Percentiles rank a stretch among this genome's conserved stretches.
phyloP scores from a whole-genome alignment of 1,139 yeast species.

The Pichia sp. region DNA sequence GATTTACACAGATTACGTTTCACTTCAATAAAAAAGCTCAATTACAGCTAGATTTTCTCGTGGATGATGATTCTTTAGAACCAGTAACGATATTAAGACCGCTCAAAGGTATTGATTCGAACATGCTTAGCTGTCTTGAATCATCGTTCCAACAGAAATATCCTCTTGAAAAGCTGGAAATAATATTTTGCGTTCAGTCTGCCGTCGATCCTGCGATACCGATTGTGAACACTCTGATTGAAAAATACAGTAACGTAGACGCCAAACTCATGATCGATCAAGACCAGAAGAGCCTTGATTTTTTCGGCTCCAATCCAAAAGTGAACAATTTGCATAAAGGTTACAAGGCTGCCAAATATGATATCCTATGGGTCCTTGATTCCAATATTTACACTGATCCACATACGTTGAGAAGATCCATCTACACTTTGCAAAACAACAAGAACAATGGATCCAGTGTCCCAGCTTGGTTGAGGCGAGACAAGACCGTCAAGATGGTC shows the following conservation, averaged over 20 bases:
- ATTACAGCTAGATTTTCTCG: slow-evolving; percentile 14
- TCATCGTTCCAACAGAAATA: slow-evolving; percentile 68
- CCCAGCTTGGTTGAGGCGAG: slow-evolving; percentile 13
- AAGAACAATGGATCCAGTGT: slow-evolving; percentile 11
- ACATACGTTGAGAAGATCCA: slow-evolving; percentile 63
- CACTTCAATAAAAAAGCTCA: slow-evolving; percentile 34
- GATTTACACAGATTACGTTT: slow-evolving; percentile 43
- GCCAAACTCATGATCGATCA: slow-evolving; percentile 50
- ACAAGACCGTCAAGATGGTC: slow-evolving; percentile 56
- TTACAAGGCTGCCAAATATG: slow-evolving; percentile 60
- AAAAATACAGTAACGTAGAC: slow-evolving; percentile 54
- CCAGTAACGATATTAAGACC: slow-evolving; percentile 84
- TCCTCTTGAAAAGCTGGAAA: slow-evolving; percentile 55
- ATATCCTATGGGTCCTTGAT: slow-evolving; percentile 83
- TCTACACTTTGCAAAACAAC: slow-evolving; percentile 38
- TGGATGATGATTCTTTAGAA: slow-evolving; percentile 34
- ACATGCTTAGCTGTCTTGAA: slow-evolving; percentile 61
- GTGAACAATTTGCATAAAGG: slow-evolving; percentile 83
- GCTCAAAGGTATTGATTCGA: slow-evolving; percentile 79
- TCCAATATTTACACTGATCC: slow-evolving; percentile 79
- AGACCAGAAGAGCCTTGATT: slow-evolving; percentile 36
- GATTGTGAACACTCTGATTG: slow-evolving; percentile 47
- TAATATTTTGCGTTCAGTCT: slow-evolving; percentile 71
- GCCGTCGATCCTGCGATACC: slow-evolving; percentile 61
- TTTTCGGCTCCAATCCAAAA: slow-evolving; percentile 85